phyloP scores from a whole-genome alignment of 345 rosid species.

The Turritis glabra region DNA sequence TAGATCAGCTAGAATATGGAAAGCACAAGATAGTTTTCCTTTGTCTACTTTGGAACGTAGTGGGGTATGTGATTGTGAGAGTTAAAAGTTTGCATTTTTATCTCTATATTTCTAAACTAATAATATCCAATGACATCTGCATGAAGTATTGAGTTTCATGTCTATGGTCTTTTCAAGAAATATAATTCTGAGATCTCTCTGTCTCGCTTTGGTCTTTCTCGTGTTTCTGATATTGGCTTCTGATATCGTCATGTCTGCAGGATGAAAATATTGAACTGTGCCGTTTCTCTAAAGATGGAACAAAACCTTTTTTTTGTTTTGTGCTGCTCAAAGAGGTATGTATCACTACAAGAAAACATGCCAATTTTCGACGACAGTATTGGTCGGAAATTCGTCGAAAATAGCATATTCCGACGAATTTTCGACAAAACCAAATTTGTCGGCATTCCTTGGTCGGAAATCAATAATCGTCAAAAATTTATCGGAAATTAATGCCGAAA shows the following conservation, averaged over 20 bases:
- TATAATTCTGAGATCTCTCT: not conserved
- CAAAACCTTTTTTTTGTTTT: constrained; percentile 88
- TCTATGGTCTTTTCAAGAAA: not conserved
- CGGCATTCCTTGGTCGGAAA: too few relatives aligned
- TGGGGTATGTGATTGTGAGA: constrained; percentile 47
- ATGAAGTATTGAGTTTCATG: not conserved
- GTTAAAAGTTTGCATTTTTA: not conserved
- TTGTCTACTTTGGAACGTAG: constrained; percentile 69
- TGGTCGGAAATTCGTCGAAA: too few relatives aligned
- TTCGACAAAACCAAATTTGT: too few relatives aligned
- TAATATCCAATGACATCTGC: not conserved
- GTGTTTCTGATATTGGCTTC: constrained; percentile 5
- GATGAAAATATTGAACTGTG: constrained; percentile 86
- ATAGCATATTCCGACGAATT: too few relatives aligned
- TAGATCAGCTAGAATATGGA: constrained; percentile 96
- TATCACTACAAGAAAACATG: too few relatives aligned
- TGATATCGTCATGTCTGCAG: constrained; percentile 42
- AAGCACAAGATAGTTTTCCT: constrained; percentile 78
- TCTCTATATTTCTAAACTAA: not conserved
- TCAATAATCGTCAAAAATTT: too few relatives aligned
- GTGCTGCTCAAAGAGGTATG: constrained; percentile 74
- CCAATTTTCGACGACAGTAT: too few relatives aligned
- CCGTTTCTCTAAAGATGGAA: constrained; percentile 90
- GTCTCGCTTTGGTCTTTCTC: not conserved
- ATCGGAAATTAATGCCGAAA: too few relatives aligned